These are phyloP conservation scores for Toxicodendron radicans DNA, from an alignment of 345 rosid genomes.

Conservation along the genomic window DNA sequence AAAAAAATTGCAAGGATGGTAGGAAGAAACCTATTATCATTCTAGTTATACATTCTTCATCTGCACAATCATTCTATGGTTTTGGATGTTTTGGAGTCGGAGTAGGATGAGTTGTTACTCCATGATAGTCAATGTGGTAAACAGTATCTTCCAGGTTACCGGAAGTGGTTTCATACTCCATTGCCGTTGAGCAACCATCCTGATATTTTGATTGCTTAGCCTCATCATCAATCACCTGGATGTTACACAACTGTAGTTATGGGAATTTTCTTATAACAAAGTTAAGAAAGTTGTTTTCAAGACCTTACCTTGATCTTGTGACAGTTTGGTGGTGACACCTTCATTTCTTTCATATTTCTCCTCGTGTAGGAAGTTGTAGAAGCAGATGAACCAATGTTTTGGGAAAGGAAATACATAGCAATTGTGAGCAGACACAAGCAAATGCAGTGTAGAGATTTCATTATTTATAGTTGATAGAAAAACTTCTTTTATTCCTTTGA, in stretches of 20 bases:
- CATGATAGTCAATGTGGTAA: conserved; percentile 59
- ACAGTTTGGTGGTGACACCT: conserved; percentile 15
- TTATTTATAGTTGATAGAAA: conserved; percentile 13
- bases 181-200: conserved; percentile 5
- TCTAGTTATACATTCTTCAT: background rate
- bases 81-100: conserved; percentile 63
- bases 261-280: too few relatives aligned
- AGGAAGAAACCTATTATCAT: conserved; percentile 3
- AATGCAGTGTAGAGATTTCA: conserved; percentile 28
- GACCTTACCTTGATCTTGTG: conserved; percentile 22
- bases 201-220: background rate
- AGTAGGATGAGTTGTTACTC: conserved; percentile 58
- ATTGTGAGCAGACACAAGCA: conserved; percentile 23
- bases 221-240: conserved; percentile 36
- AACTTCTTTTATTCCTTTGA: background rate
- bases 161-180: conserved; percentile 10
- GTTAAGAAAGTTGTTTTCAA: too few relatives aligned
- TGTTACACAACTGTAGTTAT: background rate
- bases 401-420: conserved; percentile 18
- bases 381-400: conserved; percentile 22
- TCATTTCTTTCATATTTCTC: conserved; percentile 26
- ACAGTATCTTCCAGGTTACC: conserved; percentile 24
- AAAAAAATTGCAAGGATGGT: background rate
- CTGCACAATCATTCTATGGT: conserved; percentile 24
- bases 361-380: conserved; percentile 22